Evolutionary conservation across 768 basidiomycete genomes (phyloP).

Genomic region (Pulveroboletus ravenelii): DNA sequence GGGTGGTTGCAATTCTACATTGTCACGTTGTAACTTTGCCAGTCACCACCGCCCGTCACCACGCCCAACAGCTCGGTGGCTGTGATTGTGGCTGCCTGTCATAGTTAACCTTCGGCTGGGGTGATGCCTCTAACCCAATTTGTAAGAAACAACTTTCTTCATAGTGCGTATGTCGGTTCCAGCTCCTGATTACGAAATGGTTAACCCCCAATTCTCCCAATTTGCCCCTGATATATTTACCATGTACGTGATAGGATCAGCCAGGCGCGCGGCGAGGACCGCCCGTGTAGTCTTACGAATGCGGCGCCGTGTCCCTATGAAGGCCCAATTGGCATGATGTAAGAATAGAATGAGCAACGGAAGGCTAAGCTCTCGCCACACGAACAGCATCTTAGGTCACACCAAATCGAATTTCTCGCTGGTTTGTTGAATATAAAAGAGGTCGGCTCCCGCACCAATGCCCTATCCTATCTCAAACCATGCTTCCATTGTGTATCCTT

Average conservation of each 20-base stretch:
- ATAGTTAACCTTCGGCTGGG: not conserved
- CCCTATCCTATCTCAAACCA: not conserved
- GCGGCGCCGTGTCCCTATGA: not conserved
- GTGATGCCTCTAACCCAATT: not conserved
- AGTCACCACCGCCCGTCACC: no score
- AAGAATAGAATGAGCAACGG: not conserved
- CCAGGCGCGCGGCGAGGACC: not conserved
- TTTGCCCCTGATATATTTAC: not conserved
- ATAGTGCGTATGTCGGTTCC: not conserved
- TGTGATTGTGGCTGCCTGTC: not conserved
- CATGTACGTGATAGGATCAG: not conserved
- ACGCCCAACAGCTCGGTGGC: not conserved
- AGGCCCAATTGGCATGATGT: not conserved
- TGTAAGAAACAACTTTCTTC: not conserved
- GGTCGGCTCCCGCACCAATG: no score
- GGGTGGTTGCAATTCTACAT: not conserved
- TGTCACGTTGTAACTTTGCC: no score
- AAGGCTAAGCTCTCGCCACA: not conserved
- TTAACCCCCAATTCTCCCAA: no score
- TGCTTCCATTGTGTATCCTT: slow-evolving; percentile 8
- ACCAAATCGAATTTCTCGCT: not conserved
- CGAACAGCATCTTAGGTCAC: not conserved
- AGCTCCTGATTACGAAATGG: not conserved
- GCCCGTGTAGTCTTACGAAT: not conserved
- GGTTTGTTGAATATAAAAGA: slow-evolving; percentile 8